phyloP scores from a whole-genome alignment of 2,329 filamentous ascomycete genomes.

The Scopulariopsis brevicaulis region DNA sequence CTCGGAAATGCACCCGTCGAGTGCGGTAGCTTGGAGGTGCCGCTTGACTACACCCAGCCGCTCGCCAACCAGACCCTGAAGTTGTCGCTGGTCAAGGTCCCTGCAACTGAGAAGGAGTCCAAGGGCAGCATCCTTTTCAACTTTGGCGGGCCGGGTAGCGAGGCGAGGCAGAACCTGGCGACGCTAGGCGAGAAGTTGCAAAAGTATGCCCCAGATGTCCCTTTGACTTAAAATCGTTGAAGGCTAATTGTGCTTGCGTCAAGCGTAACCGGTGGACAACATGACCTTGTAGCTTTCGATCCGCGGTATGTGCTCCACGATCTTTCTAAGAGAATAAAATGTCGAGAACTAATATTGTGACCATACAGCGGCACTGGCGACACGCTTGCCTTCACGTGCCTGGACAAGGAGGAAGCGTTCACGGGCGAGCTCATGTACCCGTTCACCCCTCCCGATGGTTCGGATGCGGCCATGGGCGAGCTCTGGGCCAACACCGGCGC shows the following conservation, averaged over 20 bases:
- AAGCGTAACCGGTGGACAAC: conserved; percentile 14
- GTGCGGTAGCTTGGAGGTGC: conserved; percentile 9
- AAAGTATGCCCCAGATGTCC: background rate
- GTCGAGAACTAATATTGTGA: background rate
- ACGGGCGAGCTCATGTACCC: background rate
- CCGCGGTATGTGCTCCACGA: conserved; percentile 11
- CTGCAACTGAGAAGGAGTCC: conserved; percentile 6
- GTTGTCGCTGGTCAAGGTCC: conserved; percentile 5
- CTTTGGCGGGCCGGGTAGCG: conserved; percentile 14
- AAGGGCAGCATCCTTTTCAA: conserved; percentile 19
- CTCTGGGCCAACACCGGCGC: conserved; percentile 10
- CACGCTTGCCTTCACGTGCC: background rate
- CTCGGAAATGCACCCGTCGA: conserved; percentile 5
- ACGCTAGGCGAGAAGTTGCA: background rate
- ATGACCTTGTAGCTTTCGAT: conserved; percentile 15
- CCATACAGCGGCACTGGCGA: background rate
- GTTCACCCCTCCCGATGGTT: background rate
- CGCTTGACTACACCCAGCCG: conserved; percentile 9
- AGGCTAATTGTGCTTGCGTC: background rate
- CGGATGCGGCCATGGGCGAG: conserved; percentile 8
- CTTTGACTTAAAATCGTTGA: background rate
- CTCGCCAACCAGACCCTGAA: conserved; percentile 6
- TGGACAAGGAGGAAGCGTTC: background rate
- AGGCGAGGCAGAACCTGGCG: conserved; percentile 5
- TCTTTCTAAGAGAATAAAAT: background rate